Evolutionary conservation across 2,329 filamentous ascomycete genomes (phyloP), one percentile per base, ranked within the genome.

Genomic region (Penicillium hordei): DNA sequence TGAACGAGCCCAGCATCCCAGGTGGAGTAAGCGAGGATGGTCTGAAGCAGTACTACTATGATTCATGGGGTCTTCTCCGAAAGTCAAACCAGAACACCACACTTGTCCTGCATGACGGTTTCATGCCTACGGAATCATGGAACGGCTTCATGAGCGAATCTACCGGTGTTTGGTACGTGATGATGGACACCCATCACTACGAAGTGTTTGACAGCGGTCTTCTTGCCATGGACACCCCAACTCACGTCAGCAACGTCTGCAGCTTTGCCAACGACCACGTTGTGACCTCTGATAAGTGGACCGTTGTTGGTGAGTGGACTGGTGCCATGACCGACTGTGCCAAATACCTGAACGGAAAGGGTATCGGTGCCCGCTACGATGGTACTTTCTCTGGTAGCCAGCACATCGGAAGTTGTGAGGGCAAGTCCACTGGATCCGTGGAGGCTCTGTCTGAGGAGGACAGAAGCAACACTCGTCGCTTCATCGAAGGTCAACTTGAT

Each of bases 291-390:
- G 85, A 89, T 70, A 89, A 89, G 71, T 87, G 83, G 80, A 82
- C 83, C n/a, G 76, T 89, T 54, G 82, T 88, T 5, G 87, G 87
- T 42, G 87, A 90, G 70, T 89, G 87, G 86, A 84, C 83, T 1
- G 86, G 81, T 23, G 87, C 86, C 15, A 82, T 88, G 79, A 89
- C 87, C 3, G 80, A 83, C 60, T 84, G 82, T 62, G 79, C 82
- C 9, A 79, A 76, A 48, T 80, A 76, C 56, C 68, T 79, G 48
- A 84, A 84, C 60, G 85, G 87, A 40, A 82, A 81, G 57, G 82
- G 81, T 2, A 73, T 83, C 43, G 86, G 86, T 13, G 80, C 86
- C 9, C 80, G 87, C 36, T 86, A 84, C 58, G 76, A 80, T 44
- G 86, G 85, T 15, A 80, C 79, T 3, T 83, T 78, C 62, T 69